Evolutionary conservation across 202 grass and related monocot species (phyloP).

Genomic region (Setaria viridis): DNA sequence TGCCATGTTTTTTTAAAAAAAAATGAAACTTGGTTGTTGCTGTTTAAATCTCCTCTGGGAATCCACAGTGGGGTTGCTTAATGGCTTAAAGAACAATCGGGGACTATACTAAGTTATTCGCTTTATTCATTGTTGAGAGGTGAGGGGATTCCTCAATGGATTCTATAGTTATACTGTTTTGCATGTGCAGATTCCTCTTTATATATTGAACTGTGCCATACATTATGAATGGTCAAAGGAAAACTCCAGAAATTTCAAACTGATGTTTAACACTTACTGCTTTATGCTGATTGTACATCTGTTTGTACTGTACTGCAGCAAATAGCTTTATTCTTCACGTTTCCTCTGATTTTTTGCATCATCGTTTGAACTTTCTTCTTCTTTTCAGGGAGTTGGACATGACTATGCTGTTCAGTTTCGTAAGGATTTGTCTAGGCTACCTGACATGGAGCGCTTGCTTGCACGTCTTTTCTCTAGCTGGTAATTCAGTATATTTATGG

Average conservation of each 20-base stretch:
- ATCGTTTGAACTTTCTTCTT: slow-evolving; percentile 35
- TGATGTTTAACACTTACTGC: neutral
- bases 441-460: slow-evolving; percentile 95
- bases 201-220: slow-evolving; percentile 25
- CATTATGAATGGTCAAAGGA: slow-evolving; percentile 11
- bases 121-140: neutral
- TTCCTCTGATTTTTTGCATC: slow-evolving; percentile 21
- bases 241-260: slow-evolving; percentile 18
- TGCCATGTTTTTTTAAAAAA: neutral
- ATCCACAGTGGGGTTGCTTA: no score
- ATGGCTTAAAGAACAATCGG: slow-evolving; percentile 30
- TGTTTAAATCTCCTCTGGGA: slow-evolving; percentile 11
- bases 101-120: neutral
- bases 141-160: neutral
- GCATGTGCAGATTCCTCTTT: neutral
- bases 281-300: slow-evolving; percentile 35
- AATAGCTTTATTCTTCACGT: slow-evolving; percentile 21
- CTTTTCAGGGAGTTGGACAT: slow-evolving; percentile 67
- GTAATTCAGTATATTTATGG: slow-evolving; percentile 55
- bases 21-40: neutral
- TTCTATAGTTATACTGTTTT: slow-evolving; percentile 25
- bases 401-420: slow-evolving; percentile 64
- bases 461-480: slow-evolving; percentile 83
- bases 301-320: slow-evolving; percentile 2
- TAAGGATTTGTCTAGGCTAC: slow-evolving; percentile 76